Base-by-base conservation (phyloP, 2,329 filamentous ascomycete species). In the Penicillium occitanis region DNA sequence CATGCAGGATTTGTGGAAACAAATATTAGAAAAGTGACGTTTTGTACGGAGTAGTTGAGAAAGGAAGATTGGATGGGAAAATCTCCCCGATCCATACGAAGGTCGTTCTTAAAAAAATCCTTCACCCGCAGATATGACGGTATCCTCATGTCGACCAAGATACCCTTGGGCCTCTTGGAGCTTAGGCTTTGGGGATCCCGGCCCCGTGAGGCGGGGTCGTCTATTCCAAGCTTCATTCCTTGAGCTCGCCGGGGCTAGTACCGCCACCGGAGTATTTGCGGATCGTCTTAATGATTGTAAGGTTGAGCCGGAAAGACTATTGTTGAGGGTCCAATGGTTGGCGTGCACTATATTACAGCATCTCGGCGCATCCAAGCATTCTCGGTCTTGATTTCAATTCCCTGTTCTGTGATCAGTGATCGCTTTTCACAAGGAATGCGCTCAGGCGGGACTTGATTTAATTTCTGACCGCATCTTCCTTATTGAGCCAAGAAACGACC, bases 1-100 rank as follows among this genome's bases (percentile, higher is more conserved):
- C 1, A 44, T 17, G 17, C 19, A 37, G 67, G 65, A 22, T 61
- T 66, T 35, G 68, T 67, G 17, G 63, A 65, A 4, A 67, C 57
- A 30, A 67, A 17, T n/a, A 10, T 19, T 25, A 40, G 19, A 17
- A 59, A 19, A n/a, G 8, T 44, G 57, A 25, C 30, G 51, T 10
- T 28, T 33, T 33, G 30, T 33, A 33, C 30, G 30, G 7, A 10
- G 25, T 30, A 25, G 22, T 44, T 30, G n/a, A 19, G 13, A 28
- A 44, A 28, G 14, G 2, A 30, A 30, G 19, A 60, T 35, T 37
- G 11, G 19, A 40, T 11, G 13, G n/a, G 28, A 40, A 28, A 28
- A 40, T 37, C 33, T 40, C 33, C 5, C n/a, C 33, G 19, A 37
- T 25, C 10, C 53, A 57, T 13, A 57, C 33, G 33, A 40, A 37